Evolutionary conservation across 345 rosid genomes (phyloP), one percentile per base, ranked within the genome.

Genomic region (Rhizophora mangle): DNA sequence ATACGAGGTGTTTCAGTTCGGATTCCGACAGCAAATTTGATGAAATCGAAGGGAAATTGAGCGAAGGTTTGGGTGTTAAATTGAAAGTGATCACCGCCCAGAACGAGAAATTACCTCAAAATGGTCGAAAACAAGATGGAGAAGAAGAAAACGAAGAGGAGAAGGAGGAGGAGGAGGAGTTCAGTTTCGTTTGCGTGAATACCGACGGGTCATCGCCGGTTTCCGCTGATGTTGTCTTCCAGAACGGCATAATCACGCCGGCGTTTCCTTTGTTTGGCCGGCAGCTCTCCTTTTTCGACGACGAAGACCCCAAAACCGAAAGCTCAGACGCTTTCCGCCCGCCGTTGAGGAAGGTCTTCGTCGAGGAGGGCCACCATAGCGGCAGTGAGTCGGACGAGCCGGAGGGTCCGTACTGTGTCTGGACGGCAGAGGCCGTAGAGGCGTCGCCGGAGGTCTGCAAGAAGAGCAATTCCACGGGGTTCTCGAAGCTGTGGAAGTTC

Each of bases 391-490:
- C 60, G 13, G 65, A 72, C 29, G 75, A 59, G 36, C 57, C 70
- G 51, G 72, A 77, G 27, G 87, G 78, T 6, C 79, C 84, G 22
- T 72, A 53, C 83, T 78, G 89, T 75, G 64, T 47, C 63, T 83
- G 87, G 89, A 54, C 36, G 49, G 72, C 79, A 55, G 79, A 65
- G 66, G 66, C 78, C 15, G 71, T 74, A 19, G 67, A 30, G 63
- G 64, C 80, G 46, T 64, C 82, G 51, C 77, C 69, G 31, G 80
- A 63, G 64, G 46, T 30, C 0, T 82, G 84, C 67, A 70, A 73
- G 66, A 86, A 86, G 79, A 86, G 89, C 78, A 80, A 78, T 78
- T 86, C 87, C n/a, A 86, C 85, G 21, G 87, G 87, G 61, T 83
- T 76, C 75, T 83, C 84, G 36, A 86, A 75, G 85, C 79, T 80